These are phyloP conservation scores for Pisolithus orientalis DNA, from an alignment of 768 basidiomycete species.

Conservation along the genomic window DNA sequence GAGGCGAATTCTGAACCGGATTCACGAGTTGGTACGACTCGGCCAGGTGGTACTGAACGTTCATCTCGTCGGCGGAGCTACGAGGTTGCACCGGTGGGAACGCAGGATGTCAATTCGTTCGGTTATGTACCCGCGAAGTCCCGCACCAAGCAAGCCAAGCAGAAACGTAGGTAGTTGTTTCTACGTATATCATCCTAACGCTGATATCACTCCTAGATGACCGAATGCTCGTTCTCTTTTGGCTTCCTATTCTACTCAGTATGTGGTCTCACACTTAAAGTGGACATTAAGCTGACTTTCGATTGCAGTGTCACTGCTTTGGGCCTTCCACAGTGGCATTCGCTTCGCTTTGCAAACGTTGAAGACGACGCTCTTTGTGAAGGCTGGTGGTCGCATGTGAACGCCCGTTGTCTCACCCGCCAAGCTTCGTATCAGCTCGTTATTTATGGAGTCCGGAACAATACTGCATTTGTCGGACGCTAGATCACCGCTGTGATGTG, in stretches of 20 bases:
- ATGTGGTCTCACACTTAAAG: constrained; percentile 28
- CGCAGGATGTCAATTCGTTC: constrained; percentile 64
- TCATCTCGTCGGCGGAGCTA: constrained; percentile 42
- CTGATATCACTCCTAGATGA: constrained; percentile 47
- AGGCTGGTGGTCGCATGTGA: constrained; percentile 33
- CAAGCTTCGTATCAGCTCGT: no score
- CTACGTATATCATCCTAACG: not conserved
- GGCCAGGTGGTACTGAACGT: constrained; percentile 24
- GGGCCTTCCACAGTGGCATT: constrained; percentile 52
- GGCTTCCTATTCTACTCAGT: constrained; percentile 81
- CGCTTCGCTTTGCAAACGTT: constrained; percentile 46
- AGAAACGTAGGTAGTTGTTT: constrained; percentile 53
- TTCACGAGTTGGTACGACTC: constrained; percentile 15
- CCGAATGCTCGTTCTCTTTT: constrained; percentile 79
- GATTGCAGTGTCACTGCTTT: constrained; percentile 49
- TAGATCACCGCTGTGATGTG: not conserved
- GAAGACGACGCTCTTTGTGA: constrained; percentile 43
- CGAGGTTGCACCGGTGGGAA: constrained; percentile 42
- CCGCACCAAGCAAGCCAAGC: constrained; percentile 40
- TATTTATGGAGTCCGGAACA: no score
- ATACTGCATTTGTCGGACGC: no score
- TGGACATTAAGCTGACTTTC: constrained; percentile 4
- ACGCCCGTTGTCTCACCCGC: not conserved
- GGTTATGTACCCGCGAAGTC: constrained; percentile 51
- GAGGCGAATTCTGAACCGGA: not conserved